These are phyloP conservation scores for Seiridium unicorne DNA, from an alignment of 2,329 filamentous ascomycete genomes.

Conservation along the genomic window DNA sequence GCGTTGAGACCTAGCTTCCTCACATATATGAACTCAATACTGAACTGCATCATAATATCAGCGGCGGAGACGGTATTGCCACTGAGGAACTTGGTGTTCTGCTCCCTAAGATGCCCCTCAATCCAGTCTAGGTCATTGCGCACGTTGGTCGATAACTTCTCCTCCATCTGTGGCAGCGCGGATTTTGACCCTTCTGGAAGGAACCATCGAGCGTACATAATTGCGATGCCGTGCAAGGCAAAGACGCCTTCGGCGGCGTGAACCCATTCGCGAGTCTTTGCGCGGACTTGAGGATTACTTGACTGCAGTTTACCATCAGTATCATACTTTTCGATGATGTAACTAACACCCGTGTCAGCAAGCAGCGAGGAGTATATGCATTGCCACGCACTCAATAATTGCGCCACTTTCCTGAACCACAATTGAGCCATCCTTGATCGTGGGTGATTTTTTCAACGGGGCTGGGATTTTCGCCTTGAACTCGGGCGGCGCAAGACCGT, in stretches of 20 bases:
- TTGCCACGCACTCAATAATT: neutral
- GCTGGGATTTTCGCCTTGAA: neutral
- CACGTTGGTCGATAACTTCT: neutral
- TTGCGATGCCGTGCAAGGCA: neutral
- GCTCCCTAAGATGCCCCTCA: neutral
- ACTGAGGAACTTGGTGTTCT: neutral
- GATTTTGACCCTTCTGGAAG: neutral
- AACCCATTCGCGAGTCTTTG: slow-evolving; percentile 5
- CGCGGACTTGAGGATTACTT: neutral
- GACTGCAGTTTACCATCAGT: neutral
- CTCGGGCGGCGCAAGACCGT: neutral
- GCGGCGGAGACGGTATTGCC: neutral
- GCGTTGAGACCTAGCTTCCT: neutral
- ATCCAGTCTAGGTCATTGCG: slow-evolving; percentile 1
- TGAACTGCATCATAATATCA: slow-evolving; percentile 5
- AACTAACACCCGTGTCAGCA: neutral
- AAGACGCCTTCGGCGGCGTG: slow-evolving; percentile 4
- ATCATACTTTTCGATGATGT: slow-evolving; percentile 2
- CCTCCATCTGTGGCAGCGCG: slow-evolving; percentile 1
- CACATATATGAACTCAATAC: neutral
- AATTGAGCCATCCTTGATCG: slow-evolving; percentile 1
- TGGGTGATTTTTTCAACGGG: neutral
- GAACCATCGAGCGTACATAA: neutral
- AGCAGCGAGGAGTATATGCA: neutral
- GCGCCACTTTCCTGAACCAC: slow-evolving; percentile 1